Evolutionary conservation across 2,329 filamentous ascomycete genomes (phyloP), one percentile per base, ranked within the genome.

Genomic region (Neopestalotiopsis rosae): DNA sequence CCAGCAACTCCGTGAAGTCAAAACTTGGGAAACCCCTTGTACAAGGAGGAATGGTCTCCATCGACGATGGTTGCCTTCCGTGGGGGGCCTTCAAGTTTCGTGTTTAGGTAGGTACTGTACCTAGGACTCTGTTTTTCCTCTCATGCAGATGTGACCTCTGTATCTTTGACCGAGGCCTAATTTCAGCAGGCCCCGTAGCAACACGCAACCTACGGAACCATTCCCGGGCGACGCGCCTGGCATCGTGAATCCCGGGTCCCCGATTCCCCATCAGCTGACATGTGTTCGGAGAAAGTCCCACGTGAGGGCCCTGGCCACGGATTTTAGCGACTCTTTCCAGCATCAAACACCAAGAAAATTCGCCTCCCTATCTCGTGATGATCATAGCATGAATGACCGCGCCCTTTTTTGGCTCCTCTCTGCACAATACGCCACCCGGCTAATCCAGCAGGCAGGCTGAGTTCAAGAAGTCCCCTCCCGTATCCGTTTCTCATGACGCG

Each of bases 141-240:
- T 52, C 45, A 7, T 52, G 45, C 45, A 20, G n/a, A 52, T 52
- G 45, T 20, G n/a, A 52, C 17, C 45, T 52, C 45, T 52, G 17
- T n/a, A 52, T 52, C 45, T 52, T 52, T 52, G 45, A 17, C 45
- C 45, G 45, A 52, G 45, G 45, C 45, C n/a, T 52, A 52, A 52
- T 52, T 52, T 52, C 45, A 52, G 45, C 17, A 17, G 45, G 14
- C 45, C 45, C 45, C 14, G 17, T n/a, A 17, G n/a, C 45, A 52
- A 52, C 45, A 52, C 45, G 45, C 45, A 52, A 52, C 45, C 17
- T 20, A 52, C 45, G 45, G 45, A 52, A 52, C 45, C 45, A 52
- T 52, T n/a, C 45, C 45, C 45, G 45, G 45, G 45, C 14, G 17
- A 9, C 45, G n/a, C n/a, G 17, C 45, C 45, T n/a, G 34, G 17